Evolutionary conservation across 2,329 filamentous ascomycete genomes (phyloP), one percentile per base, ranked within the genome.

Genomic region (Aureobasidium sp.): DNA sequence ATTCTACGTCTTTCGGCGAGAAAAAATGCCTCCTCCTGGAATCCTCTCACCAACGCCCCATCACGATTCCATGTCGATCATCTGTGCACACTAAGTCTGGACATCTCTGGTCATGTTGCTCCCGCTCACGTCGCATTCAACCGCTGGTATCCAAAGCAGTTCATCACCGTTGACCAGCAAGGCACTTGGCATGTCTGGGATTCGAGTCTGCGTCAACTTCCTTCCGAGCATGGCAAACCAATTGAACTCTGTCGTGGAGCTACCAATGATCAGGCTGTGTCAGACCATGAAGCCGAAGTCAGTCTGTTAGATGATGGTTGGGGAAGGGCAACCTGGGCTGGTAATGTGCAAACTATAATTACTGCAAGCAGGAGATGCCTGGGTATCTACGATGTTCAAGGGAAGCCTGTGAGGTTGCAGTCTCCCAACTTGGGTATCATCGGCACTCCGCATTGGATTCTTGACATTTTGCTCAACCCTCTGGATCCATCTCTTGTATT

Each of bases 171-270:
- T 16, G 84, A 90, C 60, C 73, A 80, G 48, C 70, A 70, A 29
- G 85, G 85, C 1, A 73, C 71, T 54, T 90, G 86, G 86, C 81
- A 73, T 38, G 66, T 88, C 3, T 88, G 84, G 81, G 75, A 85
- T 19, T 40, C 29, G 11, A 48, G 30, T 27, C 35, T 37, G 3
- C 27, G 8, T 27, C 24, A 38, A 19, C 21, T 41, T 12, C 35
- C 25, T 4, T 39, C 48, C 37, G 39, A 37, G 12, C 19, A 34
- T 12, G 38, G 37, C 6, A 50, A 54, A 17, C 38, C 55, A 11
- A 35, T 30, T 4, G 29, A 53, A 19, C 37, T 57, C 12, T 40
- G 38, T 17, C 19, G n/a, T 30, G 55, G 55, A 8, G 35, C 42
- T 11, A 40, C 42, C 12, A 40, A 34, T 11, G 40, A 57, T 11